Conservation (phyloP, 306 rosid species). For the Dicorynia guianensis region DNA sequence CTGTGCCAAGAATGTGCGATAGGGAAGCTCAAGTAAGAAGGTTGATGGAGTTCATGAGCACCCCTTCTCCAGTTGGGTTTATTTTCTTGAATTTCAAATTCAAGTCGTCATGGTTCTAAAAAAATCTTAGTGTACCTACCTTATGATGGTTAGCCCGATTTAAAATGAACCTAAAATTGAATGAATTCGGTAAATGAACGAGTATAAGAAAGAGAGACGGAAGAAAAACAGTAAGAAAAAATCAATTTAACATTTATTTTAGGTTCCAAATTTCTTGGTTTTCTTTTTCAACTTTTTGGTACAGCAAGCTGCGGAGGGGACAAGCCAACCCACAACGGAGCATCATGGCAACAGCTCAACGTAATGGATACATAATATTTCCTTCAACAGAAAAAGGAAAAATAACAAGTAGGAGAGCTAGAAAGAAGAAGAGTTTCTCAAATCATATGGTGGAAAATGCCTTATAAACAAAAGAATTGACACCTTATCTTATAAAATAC, state of each 20-base stretch:
- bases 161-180: background rate
- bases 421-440: background rate
- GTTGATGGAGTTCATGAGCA: background rate
- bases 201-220: conserved; percentile 1
- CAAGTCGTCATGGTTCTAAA: background rate
- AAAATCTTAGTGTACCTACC: background rate
- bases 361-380: background rate
- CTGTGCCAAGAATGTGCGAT: background rate
- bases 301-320: background rate
- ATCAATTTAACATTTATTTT: background rate
- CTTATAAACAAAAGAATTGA: too few relatives aligned
- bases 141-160: background rate
- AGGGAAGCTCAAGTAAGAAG: too few relatives aligned
- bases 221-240: background rate
- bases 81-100: background rate
- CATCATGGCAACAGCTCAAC: background rate
- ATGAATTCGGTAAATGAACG: background rate
- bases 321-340: background rate
- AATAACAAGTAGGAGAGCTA: background rate
- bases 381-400: background rate
- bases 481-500: too few relatives aligned
- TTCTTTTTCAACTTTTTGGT: background rate
- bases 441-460: too few relatives aligned
- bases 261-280: too few relatives aligned
- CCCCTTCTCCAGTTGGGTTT: too few relatives aligned